Evolutionary conservation across 2,329 filamentous ascomycete species (phyloP).

Genomic region (Pestalotiopsis sp.): DNA sequence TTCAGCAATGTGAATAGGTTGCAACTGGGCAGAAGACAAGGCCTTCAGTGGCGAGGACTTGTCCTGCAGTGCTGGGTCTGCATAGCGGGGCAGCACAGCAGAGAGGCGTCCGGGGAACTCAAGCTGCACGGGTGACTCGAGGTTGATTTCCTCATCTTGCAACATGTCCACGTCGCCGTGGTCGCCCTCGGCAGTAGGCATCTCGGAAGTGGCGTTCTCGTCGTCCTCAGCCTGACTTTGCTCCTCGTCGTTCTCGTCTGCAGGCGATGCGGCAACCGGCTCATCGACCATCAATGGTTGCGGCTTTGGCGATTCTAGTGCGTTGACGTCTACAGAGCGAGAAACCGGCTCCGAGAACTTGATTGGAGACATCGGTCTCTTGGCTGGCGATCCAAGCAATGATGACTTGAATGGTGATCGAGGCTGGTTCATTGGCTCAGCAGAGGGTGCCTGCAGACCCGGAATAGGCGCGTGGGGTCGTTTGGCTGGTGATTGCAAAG

Average conservation of each 20-base stretch:
- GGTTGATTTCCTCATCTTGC: conserved; percentile 31
- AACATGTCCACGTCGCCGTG: conserved; percentile 17
- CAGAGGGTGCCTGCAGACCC: conserved; percentile 24
- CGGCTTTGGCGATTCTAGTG: conserved; percentile 1
- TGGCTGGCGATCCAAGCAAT: conserved; percentile 32
- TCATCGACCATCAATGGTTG: neutral
- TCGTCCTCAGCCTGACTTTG: neutral
- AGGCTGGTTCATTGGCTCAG: conserved; percentile 32
- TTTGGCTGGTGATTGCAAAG: conserved; percentile 58
- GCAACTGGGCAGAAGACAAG: conserved; percentile 11
- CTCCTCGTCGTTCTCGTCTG: neutral
- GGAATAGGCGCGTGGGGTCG: conserved; percentile 35
- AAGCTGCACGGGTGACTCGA: conserved; percentile 38
- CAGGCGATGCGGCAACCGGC: neutral
- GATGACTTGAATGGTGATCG: conserved; percentile 39
- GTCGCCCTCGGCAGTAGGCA: neutral
- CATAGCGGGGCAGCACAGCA: conserved; percentile 46
- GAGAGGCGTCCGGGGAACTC: conserved; percentile 50
- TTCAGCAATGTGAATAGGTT: conserved; percentile 4
- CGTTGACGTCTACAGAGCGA: conserved; percentile 16
- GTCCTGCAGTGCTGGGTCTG: conserved; percentile 40
- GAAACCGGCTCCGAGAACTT: conserved; percentile 25
- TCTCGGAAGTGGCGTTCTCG: neutral
- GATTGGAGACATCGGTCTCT: conserved; percentile 30
- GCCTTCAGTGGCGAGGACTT: conserved; percentile 27